These are phyloP conservation scores for Penicillium sp. DNA, from an alignment of 2,329 filamentous ascomycete species.

Conservation along the genomic window DNA sequence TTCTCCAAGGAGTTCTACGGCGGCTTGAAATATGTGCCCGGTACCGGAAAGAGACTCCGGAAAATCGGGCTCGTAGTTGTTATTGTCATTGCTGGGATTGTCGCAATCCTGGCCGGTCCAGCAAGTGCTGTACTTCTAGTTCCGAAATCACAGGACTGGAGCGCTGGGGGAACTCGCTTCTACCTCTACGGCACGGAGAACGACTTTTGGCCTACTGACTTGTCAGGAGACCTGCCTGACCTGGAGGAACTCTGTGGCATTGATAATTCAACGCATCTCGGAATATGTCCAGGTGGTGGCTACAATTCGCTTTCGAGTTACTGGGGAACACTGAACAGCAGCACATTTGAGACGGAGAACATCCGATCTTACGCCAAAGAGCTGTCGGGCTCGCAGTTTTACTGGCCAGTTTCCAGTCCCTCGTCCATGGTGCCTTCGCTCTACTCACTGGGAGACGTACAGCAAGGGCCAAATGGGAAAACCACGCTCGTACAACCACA, in stretches of 20 bases:
- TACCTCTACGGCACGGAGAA: slow-evolving; percentile 6
- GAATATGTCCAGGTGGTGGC: slow-evolving; percentile 6
- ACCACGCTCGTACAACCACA: slow-evolving; percentile 11
- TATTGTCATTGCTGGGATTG: not conserved
- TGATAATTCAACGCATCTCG: not conserved
- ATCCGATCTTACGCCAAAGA: slow-evolving; percentile 16
- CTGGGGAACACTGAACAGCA: slow-evolving; percentile 16
- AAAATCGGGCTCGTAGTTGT: slow-evolving; percentile 1
- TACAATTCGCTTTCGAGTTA: slow-evolving; percentile 9
- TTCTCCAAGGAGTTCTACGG: slow-evolving; percentile 15
- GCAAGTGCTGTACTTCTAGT: slow-evolving; percentile 13
- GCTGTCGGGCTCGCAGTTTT: slow-evolving; percentile 11
- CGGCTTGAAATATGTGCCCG: not conserved
- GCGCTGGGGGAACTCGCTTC: slow-evolving; percentile 9
- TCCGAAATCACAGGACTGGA: slow-evolving; percentile 10
- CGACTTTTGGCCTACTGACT: not conserved
- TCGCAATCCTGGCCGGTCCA: slow-evolving; percentile 10
- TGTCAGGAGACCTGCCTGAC: not conserved
- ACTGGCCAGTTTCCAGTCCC: slow-evolving; percentile 14
- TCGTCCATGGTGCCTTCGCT: slow-evolving; percentile 10
- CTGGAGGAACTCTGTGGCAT: not conserved
- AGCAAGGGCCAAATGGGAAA: slow-evolving; percentile 9
- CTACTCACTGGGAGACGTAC: slow-evolving; percentile 6
- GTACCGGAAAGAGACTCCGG: not conserved
- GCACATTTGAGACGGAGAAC: slow-evolving; percentile 8